A percentile compares a stretch with the other conserved stretches of the same genome.
Evolutionary conservation across 306 rosid genomes (phyloP).

Genomic region (Quercus robur): DNA sequence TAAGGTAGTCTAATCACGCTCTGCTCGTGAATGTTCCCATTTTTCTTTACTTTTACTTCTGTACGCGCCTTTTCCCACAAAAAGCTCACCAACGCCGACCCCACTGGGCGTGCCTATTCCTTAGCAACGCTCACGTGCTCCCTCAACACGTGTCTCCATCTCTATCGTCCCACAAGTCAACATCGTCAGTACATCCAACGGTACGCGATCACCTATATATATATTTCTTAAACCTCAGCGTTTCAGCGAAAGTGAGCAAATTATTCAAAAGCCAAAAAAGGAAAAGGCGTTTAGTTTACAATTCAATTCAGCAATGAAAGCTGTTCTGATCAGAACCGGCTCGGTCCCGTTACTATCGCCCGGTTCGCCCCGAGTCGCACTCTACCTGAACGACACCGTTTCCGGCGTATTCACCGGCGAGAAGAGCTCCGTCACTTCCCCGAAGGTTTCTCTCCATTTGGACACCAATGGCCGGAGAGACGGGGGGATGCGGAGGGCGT

Average conservation of each 20-base stretch:
- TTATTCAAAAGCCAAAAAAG: too few relatives aligned
- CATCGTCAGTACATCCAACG: constrained; percentile 25
- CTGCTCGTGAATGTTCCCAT: constrained; percentile 22
- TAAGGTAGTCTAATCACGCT: constrained; percentile 16
- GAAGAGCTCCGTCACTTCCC: constrained; percentile 19
- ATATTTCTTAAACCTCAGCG: neutral
- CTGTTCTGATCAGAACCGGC: constrained; percentile 58
- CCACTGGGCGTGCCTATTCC: constrained; percentile 28
- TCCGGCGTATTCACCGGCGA: constrained; percentile 24
- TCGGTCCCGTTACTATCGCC: constrained; percentile 40
- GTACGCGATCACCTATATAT: neutral
- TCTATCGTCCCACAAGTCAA: neutral
- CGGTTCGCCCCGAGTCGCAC: constrained; percentile 29
- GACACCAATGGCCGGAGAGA: constrained; percentile 18
- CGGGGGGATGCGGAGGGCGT: constrained; percentile 27
- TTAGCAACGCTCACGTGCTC: constrained; percentile 36
- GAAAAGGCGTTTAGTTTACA: neutral
- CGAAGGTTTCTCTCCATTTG: constrained; percentile 43
- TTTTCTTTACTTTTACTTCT: neutral
- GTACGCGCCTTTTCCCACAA: neutral
- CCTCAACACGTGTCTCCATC: constrained; percentile 38
- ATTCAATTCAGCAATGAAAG: constrained; percentile 25
- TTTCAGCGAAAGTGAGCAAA: too few relatives aligned
- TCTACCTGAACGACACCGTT: constrained; percentile 36
- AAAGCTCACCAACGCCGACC: constrained; percentile 15